These are phyloP conservation scores for Aspergillus hiratsukae DNA, from an alignment of 2,329 filamentous ascomycete genomes.

Conservation along the genomic window DNA sequence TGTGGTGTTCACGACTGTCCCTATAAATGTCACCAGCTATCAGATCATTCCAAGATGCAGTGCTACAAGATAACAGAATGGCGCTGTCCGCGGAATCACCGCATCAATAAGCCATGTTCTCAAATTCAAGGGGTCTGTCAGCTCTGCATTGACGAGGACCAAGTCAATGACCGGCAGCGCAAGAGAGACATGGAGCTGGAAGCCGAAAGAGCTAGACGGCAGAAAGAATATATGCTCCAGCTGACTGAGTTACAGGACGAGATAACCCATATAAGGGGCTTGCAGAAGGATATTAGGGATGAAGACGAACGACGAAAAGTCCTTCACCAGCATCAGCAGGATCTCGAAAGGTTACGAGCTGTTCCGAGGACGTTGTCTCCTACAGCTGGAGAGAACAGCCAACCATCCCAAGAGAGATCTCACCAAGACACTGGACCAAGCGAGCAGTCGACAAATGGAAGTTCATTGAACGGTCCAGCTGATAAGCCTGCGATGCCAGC, in stretches of 20 bases:
- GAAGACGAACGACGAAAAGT: conserved; percentile 17
- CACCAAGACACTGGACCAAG: not conserved
- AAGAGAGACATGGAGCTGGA: conserved; percentile 49
- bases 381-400: not conserved
- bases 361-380: not conserved
- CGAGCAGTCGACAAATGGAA: not conserved
- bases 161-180: conserved; percentile 40
- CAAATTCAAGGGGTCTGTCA: conserved; percentile 39
- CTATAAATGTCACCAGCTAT: conserved; percentile 57
- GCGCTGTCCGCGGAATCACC: conserved; percentile 53
- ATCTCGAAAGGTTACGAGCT: conserved; percentile 12
- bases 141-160: conserved; percentile 50
- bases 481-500: not conserved
- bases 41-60: conserved; percentile 54
- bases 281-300: conserved; percentile 14
- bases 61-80: conserved; percentile 43
- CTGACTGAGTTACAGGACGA: conserved; percentile 23
- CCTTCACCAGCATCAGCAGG: conserved; percentile 15
- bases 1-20: conserved; percentile 60
- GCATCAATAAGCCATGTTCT: conserved; percentile 45
- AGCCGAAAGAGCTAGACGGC: conserved; percentile 23
- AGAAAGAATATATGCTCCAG: conserved; percentile 16
- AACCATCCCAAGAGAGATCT: not conserved
- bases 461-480: not conserved
- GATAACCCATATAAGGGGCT: conserved; percentile 14